Conservation (phyloP, 1,284 basidiomycete genomes). For the Spongiforma sp. region DNA sequence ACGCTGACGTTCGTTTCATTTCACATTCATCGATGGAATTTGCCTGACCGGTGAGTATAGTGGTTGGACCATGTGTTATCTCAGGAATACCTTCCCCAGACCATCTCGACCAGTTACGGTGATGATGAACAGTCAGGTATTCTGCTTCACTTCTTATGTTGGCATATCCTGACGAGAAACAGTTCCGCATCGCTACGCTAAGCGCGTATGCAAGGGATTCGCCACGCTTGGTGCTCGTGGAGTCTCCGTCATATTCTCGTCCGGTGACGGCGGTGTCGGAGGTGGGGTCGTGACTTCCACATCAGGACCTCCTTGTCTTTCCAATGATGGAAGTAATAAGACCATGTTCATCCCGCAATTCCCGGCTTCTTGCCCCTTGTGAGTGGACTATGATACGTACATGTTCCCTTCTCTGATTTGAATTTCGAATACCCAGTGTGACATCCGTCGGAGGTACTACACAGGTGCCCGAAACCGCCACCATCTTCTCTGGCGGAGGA, state of each 20-base stretch:
- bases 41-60: conserved; percentile 35
- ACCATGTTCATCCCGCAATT: conserved; percentile 65
- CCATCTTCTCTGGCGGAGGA: conserved; percentile 68
- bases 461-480: conserved; percentile 59
- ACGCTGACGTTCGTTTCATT: conserved; percentile 46
- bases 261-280: conserved; percentile 76
- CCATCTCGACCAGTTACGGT: conserved; percentile 46
- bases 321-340: conserved; percentile 61
- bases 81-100: conserved; percentile 38
- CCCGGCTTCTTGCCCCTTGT: conserved; percentile 52
- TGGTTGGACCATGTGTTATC: conserved; percentile 65
- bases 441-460: conserved; percentile 67
- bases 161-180: conserved; percentile 5
- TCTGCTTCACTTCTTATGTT: not conserved
- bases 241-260: conserved; percentile 63
- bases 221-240: conserved; percentile 66
- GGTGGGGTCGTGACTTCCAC: conserved; percentile 53
- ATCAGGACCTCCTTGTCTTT: conserved; percentile 51
- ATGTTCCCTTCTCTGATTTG: not conserved
- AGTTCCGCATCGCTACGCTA: conserved; percentile 68
- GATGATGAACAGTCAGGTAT: conserved; percentile 73
- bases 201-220: conserved; percentile 65
- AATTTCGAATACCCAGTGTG: conserved; percentile 43
- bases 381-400: conserved; percentile 12
- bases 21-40: not conserved